Evolutionary conservation across 2,329 filamentous ascomycete species (phyloP).

Genomic region (Colletotrichum tabaci): DNA sequence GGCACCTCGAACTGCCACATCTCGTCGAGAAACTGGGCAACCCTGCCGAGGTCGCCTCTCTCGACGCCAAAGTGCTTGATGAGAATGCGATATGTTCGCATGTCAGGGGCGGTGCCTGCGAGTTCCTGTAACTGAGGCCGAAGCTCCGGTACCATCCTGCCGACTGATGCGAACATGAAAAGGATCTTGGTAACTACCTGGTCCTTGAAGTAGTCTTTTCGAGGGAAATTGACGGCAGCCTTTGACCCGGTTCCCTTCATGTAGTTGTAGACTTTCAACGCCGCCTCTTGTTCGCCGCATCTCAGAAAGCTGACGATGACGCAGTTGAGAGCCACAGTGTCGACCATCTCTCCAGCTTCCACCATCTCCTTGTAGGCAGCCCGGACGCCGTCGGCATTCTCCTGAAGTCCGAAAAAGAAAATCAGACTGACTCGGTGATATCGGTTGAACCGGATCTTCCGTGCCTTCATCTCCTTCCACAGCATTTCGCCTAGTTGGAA

Average conservation of each 20-base stretch:
- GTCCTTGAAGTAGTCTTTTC: slow-evolving; percentile 62
- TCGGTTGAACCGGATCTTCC: slow-evolving; percentile 79
- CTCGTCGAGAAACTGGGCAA: slow-evolving; percentile 82
- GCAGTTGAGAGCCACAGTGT: slow-evolving; percentile 88
- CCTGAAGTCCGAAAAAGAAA: slow-evolving; percentile 83
- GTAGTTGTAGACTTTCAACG: slow-evolving; percentile 83
- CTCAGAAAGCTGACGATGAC: slow-evolving; percentile 85
- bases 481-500: slow-evolving; percentile 88
- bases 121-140: slow-evolving; percentile 69
- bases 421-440: slow-evolving; percentile 88
- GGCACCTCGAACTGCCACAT: slow-evolving; percentile 81
- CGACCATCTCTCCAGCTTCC: slow-evolving; percentile 87
- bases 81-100: slow-evolving; percentile 84
- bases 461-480: slow-evolving; percentile 82
- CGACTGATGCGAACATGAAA: slow-evolving; percentile 71
- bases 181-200: slow-evolving; percentile 68
- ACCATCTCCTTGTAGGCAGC: slow-evolving; percentile 87
- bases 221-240: slow-evolving; percentile 55
- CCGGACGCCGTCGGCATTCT: slow-evolving; percentile 81
- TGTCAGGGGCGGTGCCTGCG: slow-evolving; percentile 79
- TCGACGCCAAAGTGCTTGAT: slow-evolving; percentile 80
- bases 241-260: slow-evolving; percentile 79
- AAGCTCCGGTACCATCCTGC: slow-evolving; percentile 70
- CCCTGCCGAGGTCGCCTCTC: slow-evolving; percentile 79
- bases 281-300: slow-evolving; percentile 81